Evolutionary conservation across 2,329 filamentous ascomycete genomes (phyloP), one percentile per base, ranked within the genome.

Genomic region (Penicillium nordicum): DNA sequence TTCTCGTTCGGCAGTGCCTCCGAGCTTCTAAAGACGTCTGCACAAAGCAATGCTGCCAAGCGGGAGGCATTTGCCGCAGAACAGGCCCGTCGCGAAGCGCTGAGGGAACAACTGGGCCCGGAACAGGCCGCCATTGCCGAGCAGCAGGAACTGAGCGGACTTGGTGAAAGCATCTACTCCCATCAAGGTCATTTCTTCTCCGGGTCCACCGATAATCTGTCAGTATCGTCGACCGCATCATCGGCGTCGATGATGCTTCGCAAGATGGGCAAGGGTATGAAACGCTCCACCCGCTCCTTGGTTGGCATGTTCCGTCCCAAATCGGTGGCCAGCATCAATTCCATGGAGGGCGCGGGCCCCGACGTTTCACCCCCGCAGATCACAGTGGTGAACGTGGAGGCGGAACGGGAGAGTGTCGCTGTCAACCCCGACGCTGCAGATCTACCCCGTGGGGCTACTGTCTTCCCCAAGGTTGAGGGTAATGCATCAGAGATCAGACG

Each of bases 181-280:
- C 90, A 91, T 14, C 86, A 89, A 69, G 89, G 88, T 56, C 88
- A 88, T 62, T 84, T 93, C 61, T 97, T 97, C 71, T 84, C 87
- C 16, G 89, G 91, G 14, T 99, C 94, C 5, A 97, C 91, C 0
- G 94, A 99, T 74, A 97, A 97, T 65, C 77, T 99, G 43, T 79
- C 78, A 5, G 76, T 80, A 21, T 79, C 76, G 1, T 79, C 78
- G 1, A 79, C 78, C 6, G 77, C 76, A 23, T 79, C 77, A 0
- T 80, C 78, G 8, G 77, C 78, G 5, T 79, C 77, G 14, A 74
- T 79, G 49, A 80, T 80, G 77, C 72, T 99, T 63, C 87, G 94
- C 51, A 99, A 99, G 79, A 99, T 99, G 94, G 94, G 94, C 54
- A 91, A 92, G 63, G 92, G 93, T n/a, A 89, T 97, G 86, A 97